Base-by-base conservation (phyloP, 345 rosid genomes). In the Populus nigra region DNA sequence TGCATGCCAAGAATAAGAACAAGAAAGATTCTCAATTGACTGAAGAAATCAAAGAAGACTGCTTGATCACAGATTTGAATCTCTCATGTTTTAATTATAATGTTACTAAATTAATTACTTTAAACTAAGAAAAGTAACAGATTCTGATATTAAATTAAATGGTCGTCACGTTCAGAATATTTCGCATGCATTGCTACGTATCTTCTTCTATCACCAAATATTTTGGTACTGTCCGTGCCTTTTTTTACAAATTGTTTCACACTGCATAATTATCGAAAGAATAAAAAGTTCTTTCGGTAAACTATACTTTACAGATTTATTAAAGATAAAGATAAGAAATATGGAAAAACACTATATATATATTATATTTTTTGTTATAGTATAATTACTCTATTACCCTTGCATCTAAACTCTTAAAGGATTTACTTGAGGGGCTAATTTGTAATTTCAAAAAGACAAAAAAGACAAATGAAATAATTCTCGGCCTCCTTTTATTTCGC, bases 131-230 rank as follows among this genome's bases (percentile, higher is more conserved):
- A 75, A 84, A 31, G 72, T 38, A 38, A 49, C 50, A 79, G 85
- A 86, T 79, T 86, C 82, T 69, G 43, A 25, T 39, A 72, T 38
- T 59, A 73, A 22, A n/a, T 29, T 41, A 22, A 31, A 62, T 77
- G 78, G 79, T 33, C 68, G 12, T 69, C 77, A 33, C 4, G 77
- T 74, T 83, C 65, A 59, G 69, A 79, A 77, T n/a, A 68, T 3
- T 29, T 76, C 84, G 84, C 84, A 79, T 86, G 88, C 84, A 71
- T 74, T 18, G 35, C 12, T n/a, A n/a, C 18, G 16, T 31, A 31
- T 13, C 33, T 59, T 18, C 18, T 23, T 33, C 17, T 22, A 35
- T 17, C 23, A 16, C 33, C 65, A 43, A 38, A 25, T 17, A 12
- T 11, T 17, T 72, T 63, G 76, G 41, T 27, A 22, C 76, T 65